These are phyloP conservation scores for Dioszegia aurantiaca DNA, from an alignment of 768 basidiomycete species.

Conservation along the genomic window DNA sequence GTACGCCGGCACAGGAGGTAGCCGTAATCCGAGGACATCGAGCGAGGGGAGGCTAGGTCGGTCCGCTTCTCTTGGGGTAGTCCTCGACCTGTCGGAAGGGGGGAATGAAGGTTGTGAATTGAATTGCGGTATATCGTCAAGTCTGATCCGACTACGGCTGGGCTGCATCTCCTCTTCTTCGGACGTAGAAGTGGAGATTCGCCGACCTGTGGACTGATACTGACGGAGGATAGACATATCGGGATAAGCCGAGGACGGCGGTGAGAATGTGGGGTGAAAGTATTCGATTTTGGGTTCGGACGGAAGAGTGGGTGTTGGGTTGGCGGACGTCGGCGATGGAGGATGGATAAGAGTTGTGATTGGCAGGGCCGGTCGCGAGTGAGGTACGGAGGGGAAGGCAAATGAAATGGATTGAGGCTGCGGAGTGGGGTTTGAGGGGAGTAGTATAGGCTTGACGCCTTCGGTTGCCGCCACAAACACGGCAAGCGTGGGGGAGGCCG, in stretches of 20 bases:
- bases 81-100: not conserved
- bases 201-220: conserved; percentile 33
- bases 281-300: not conserved
- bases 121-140: conserved; percentile 1
- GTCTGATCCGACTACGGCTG: conserved; percentile 24
- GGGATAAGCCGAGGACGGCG: not conserved
- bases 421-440: conserved; percentile 25
- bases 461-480: not conserved
- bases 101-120: not conserved
- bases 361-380: conserved; percentile 13
- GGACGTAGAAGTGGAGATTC: conserved; percentile 43
- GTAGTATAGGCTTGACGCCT: conserved; percentile 39
- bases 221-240: conserved; percentile 12
- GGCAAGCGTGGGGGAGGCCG: conserved; percentile 2
- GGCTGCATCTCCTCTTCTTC: conserved; percentile 46
- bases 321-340: not conserved
- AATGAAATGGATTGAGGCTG: conserved; percentile 40
- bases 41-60: conserved; percentile 35
- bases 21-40: conserved; percentile 33
- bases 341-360: conserved; percentile 14
- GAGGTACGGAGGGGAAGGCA: conserved; percentile 25
- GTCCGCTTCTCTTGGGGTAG: not conserved
- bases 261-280: not conserved
- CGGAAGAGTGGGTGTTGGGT: not conserved
- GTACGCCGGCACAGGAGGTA: conserved; percentile 36